Percentiles rank a stretch among this genome's conserved stretches.
Conservation (phyloP, 1,284 basidiomycete species). For the Ustilago shanxiensis region DNA sequence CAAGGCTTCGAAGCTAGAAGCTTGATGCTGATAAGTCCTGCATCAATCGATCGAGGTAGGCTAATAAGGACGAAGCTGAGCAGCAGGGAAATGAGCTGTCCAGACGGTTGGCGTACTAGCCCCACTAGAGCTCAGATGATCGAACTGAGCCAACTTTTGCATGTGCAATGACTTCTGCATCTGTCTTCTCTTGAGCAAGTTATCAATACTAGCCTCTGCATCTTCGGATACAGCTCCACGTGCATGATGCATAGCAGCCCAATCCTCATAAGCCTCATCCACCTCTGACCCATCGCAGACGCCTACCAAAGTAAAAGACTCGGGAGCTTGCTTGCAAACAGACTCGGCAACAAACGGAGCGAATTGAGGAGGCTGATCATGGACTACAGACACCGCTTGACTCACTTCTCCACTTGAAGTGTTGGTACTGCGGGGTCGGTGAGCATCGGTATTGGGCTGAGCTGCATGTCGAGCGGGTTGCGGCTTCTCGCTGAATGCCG, state of each 20-base stretch:
- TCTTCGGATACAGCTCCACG: slow-evolving; percentile 41
- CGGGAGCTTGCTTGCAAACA: neutral
- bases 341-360: slow-evolving; percentile 29
- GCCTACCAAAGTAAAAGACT: neutral
- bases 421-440: slow-evolving; percentile 27
- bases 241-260: slow-evolving; percentile 50
- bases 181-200: slow-evolving; percentile 28
- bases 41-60: neutral
- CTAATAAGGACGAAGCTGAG: slow-evolving; percentile 52
- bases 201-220: slow-evolving; percentile 37
- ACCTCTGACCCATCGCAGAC: slow-evolving; percentile 12
- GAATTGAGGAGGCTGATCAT: slow-evolving; percentile 40
- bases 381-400: slow-evolving; percentile 38
- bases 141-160: slow-evolving; percentile 25
- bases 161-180: slow-evolving; percentile 23
- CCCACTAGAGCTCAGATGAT: slow-evolving; percentile 23
- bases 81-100: slow-evolving; percentile 46
- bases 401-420: slow-evolving; percentile 48
- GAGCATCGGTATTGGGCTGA: neutral
- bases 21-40: neutral
- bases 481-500: neutral
- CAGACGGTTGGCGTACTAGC: slow-evolving; percentile 42
- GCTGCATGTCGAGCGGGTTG: neutral
- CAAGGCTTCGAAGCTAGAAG: neutral
- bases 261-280: slow-evolving; percentile 48